Evolutionary conservation across 106 monocot species (phyloP), one percentile per base, ranked within the genome.

Genomic region (Ottelia alismoides): DNA sequence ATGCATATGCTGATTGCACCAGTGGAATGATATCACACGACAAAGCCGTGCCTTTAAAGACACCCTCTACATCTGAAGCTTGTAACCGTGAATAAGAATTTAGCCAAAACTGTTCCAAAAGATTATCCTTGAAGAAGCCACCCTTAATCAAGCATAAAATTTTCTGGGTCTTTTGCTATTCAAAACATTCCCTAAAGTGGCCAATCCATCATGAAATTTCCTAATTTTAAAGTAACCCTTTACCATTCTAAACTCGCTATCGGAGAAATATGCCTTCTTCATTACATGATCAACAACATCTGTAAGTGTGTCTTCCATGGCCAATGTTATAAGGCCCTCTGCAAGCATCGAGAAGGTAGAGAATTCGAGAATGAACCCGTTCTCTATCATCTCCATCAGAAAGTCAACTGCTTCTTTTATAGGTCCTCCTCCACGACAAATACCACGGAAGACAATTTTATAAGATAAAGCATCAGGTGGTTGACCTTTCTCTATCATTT

Each of bases 341-440:
- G 84, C 81, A n/a, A 96, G 62, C 78, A 85, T 85, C 0, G 72
- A 76, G 51, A 96, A 96, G 2, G 74, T 65, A 2, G 76, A 68
- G 11, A 69, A 77, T 24, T 89, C 89, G 0, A 89, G 96, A 40
- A 96, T 35, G 24, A 74, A 82, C 9, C 77, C 96, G 14, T 85
- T 82, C 31, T 77, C 72, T 19, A 63, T 67, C 76, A 79, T 74
- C 72, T 96, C 96, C 54, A 66, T 67, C 53, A 96, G 32, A 61
- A 96, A 96, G 35, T 89, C 85, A 19, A 88, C 74, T 27, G 96
- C 96, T 48, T 96, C 88, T 57, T 65, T 60, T 22, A 96, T 89
- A 1, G 89, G 84, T 24, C 96, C 89, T 17, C 81, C 84, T 31
- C 96, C 84, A 21, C 71, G 64, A 55, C 88, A 89, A 0, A 96